Base-by-base conservation (phyloP, 139 green algal species). In the Micromonas pusilla region DNA sequence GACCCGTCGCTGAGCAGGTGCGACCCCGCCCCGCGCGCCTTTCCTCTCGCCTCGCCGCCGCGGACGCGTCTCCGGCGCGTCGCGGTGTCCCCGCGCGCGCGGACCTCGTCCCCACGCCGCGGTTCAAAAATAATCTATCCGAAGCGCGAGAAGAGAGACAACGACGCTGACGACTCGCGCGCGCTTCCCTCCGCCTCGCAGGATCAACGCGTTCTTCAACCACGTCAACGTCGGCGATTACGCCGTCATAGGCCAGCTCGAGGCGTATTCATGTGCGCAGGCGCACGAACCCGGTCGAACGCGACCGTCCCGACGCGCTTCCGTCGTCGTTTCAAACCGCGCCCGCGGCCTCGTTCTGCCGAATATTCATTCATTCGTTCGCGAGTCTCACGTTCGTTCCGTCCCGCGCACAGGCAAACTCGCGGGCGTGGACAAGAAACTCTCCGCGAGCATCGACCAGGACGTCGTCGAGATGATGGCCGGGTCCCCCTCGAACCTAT, bases 351-450 rank as follows among this genome's bases (percentile, higher is more conserved):
- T 62, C 16, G 32, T n/a, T 67, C 9, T 16, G 60, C 4, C 60
- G 60, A 19, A 26, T 67, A 4, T 16, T 67, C 60, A n/a, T 67
- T 23, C 60, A 6, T 67, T n/a, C 52, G 16, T 65, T 65, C 26
- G 54, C 2, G n/a, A 23, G 1, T 65, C 54, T 65, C 26, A 31
- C 26, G n/a, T 65, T 65, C 2, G 26, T 65, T 65, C 54, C 1
- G n/a, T 65, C 2, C 3, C 26, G n/a, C 54, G 26, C 28, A 32
- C 90, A 97, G 93, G 94, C 85, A 98, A 98, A 80, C 90, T 98
- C 0, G 93, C 92, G 36, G 94, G 94, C 0, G 83, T 97, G 0
- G 94, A 99, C 83, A 98, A 97, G 81, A 98, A 98, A 83, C 86
- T 98, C 1, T 97, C 89, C 19, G 85, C 90, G 19, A 94, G 84